Conservation (phyloP, 139 green algal genomes). For the Chloropicon primus region DNA sequence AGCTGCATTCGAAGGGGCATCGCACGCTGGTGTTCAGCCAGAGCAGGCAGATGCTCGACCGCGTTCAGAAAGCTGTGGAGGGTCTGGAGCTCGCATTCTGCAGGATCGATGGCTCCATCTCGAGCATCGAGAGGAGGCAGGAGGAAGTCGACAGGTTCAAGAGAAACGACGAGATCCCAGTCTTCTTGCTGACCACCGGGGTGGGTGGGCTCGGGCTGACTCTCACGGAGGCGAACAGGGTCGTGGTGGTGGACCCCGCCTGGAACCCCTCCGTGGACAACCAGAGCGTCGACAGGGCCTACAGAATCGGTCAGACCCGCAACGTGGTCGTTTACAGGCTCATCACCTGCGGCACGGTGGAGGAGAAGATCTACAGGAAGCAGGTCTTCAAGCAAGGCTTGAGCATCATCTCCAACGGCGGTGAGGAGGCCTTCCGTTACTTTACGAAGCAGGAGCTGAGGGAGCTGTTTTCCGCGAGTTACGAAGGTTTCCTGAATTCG, state of each 20-base stretch:
- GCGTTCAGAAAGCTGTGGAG: constrained; percentile 49
- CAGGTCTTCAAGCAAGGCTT: constrained; percentile 61
- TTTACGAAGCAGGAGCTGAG: constrained; percentile 52
- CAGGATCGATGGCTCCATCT: constrained; percentile 71
- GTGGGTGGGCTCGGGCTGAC: constrained; percentile 89
- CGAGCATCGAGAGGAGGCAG: constrained; percentile 37
- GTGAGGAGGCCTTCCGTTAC: constrained; percentile 55
- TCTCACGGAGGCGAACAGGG: constrained; percentile 78
- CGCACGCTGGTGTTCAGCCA: constrained; percentile 82
- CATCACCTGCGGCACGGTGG: constrained; percentile 73
- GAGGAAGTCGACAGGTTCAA: constrained; percentile 12
- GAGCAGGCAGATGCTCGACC: constrained; percentile 61
- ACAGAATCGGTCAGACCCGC: constrained; percentile 61
- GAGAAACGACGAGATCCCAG: constrained; percentile 32
- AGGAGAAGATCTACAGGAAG: constrained; percentile 82
- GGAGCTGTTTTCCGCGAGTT: constrained; percentile 54
- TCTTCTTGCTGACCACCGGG: constrained; percentile 81
- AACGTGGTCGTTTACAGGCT: constrained; percentile 72
- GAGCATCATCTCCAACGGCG: constrained; percentile 32
- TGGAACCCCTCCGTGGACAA: constrained; percentile 43
- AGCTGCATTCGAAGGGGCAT: constrained; percentile 56
- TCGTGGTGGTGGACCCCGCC: constrained; percentile 72
- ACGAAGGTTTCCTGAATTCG: constrained; percentile 30
- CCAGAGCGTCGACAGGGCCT: constrained; percentile 32
- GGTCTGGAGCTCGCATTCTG: constrained; percentile 27